A percentile compares a stretch with the other conserved stretches of the same genome.
These are phyloP conservation scores for Citrus sinensis DNA, from an alignment of 345 rosid genomes.

Conservation along the genomic window DNA sequence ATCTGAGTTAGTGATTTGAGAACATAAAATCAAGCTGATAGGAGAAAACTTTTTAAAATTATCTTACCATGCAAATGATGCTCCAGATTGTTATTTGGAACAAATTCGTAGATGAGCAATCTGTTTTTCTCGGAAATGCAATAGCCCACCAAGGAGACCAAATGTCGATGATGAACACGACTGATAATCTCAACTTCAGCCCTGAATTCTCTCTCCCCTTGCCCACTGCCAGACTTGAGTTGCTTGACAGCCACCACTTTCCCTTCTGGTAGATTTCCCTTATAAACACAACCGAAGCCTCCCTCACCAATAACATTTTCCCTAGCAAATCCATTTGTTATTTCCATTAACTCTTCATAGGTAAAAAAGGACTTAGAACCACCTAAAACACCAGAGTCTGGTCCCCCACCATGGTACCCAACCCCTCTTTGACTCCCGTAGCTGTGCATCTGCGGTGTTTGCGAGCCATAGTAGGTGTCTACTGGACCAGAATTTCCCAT, in stretches of 20 bases:
- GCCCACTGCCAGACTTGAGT: slow-evolving; percentile 92
- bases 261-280: slow-evolving; percentile 58
- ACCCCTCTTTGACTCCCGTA: slow-evolving; percentile 44
- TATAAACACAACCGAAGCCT: slow-evolving; percentile 87
- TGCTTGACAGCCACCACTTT: slow-evolving; percentile 83
- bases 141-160: slow-evolving; percentile 92
- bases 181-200: slow-evolving; percentile 96
- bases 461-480: slow-evolving; percentile 41
- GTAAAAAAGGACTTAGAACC: slow-evolving; percentile 53
- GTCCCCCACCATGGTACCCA: slow-evolving; percentile 28
- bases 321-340: slow-evolving; percentile 70
- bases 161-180: slow-evolving; percentile 91
- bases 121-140: slow-evolving; percentile 62
- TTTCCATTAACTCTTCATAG: slow-evolving; percentile 77
- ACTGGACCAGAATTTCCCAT: slow-evolving; percentile 33
- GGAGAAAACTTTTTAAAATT: background rate
- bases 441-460: slow-evolving; percentile 35
- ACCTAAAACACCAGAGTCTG: slow-evolving; percentile 49
- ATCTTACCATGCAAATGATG: slow-evolving; percentile 85
- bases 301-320: slow-evolving; percentile 88
- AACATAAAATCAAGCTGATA: background rate
- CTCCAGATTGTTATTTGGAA: slow-evolving; percentile 87
- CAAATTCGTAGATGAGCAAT: slow-evolving; percentile 84
- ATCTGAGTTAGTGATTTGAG: background rate
- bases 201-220: slow-evolving; percentile 92